Percentiles rank a stretch among this genome's conserved stretches.
Conservation (phyloP, 23 red algal species). For the Gracilaria domingensis region DNA sequence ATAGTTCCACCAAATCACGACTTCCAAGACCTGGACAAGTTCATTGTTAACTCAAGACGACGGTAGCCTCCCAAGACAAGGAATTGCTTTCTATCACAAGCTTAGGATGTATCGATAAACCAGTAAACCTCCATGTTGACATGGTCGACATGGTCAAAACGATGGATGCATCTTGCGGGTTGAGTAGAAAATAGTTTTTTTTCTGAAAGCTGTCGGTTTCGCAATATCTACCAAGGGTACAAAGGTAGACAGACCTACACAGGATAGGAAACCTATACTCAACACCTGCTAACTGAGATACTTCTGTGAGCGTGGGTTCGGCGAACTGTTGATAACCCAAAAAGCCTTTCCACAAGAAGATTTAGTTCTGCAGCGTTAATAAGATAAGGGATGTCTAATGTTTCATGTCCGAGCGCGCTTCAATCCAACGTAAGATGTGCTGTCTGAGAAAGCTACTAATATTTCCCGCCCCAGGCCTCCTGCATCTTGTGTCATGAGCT, state of each 20-base stretch:
- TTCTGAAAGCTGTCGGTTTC: too few species aligned
- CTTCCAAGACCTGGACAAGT: background rate
- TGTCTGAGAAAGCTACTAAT: constrained; percentile 78
- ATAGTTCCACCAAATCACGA: background rate
- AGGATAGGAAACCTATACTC: too few species aligned
- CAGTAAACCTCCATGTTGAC: background rate
- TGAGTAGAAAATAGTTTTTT: too few species aligned
- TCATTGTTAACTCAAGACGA: too few species aligned
- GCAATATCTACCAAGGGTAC: too few species aligned
- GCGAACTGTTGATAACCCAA: too few species aligned
- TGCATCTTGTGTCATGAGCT: constrained; percentile 79
- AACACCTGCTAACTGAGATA: too few species aligned
- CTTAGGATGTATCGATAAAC: background rate
- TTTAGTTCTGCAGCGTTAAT: background rate
- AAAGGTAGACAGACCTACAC: background rate
- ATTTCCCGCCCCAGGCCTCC: constrained; percentile 86
- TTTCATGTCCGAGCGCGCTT: constrained; percentile 44
- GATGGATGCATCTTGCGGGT: too few species aligned
- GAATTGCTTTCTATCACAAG: background rate
- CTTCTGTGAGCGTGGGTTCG: background rate
- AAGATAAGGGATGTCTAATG: constrained; percentile 30
- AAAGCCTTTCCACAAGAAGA: background rate
- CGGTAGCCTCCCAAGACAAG: too few species aligned
- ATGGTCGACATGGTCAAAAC: too few species aligned
- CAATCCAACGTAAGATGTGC: constrained; percentile 48